Evolutionary conservation across 2,329 filamentous ascomycete genomes (phyloP).

Genomic region (Penicillium sp.): DNA sequence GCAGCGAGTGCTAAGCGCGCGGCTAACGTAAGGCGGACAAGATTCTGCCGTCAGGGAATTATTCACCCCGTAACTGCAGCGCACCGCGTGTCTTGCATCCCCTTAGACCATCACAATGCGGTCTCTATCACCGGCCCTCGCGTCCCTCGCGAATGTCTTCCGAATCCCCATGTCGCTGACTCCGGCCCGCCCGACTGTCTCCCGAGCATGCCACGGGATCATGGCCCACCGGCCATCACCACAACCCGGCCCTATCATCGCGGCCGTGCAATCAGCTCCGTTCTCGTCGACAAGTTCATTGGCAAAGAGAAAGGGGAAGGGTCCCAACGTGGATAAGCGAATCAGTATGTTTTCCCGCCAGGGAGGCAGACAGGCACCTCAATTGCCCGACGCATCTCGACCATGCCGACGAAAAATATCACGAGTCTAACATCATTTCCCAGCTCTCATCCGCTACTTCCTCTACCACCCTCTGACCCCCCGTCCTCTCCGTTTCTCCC

Average conservation of each 20-base stretch:
- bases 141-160: slow-evolving; percentile 47
- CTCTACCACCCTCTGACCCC: slow-evolving; percentile 67
- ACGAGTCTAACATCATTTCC: neutral
- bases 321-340: slow-evolving; percentile 37
- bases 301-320: slow-evolving; percentile 40
- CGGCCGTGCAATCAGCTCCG: slow-evolving; percentile 24
- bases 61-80: slow-evolving; percentile 18
- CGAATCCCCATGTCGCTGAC: slow-evolving; percentile 40
- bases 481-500: slow-evolving; percentile 81
- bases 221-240: slow-evolving; percentile 19
- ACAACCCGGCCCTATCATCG: slow-evolving; percentile 22
- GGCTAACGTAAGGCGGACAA: slow-evolving; percentile 20
- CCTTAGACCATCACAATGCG: slow-evolving; percentile 28
- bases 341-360: slow-evolving; percentile 41
- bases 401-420: slow-evolving; percentile 23
- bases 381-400: neutral
- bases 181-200: slow-evolving; percentile 26
- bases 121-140: slow-evolving; percentile 42
- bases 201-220: slow-evolving; percentile 22
- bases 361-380: neutral
- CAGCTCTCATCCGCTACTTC: slow-evolving; percentile 67
- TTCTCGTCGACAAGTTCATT: slow-evolving; percentile 43
- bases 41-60: slow-evolving; percentile 28
- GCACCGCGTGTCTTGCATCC: slow-evolving; percentile 16
- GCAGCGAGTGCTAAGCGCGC: slow-evolving; percentile 17